These are phyloP conservation scores for Lepidium sativum DNA, from an alignment of 345 rosid species.

Conservation along the genomic window DNA sequence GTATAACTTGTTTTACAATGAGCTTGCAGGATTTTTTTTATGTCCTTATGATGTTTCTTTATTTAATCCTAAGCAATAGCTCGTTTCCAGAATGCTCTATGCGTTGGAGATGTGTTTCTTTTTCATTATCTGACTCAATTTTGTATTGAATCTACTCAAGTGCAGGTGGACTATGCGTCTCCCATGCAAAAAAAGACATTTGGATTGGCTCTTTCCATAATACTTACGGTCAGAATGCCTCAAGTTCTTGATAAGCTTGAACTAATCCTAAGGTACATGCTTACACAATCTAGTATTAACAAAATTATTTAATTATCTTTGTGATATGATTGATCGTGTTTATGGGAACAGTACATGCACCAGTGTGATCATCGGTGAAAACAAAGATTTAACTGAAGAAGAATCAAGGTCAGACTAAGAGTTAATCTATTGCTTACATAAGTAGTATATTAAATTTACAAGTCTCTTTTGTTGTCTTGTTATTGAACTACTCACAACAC, in stretches of 20 bases:
- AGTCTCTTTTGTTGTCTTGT: background rate
- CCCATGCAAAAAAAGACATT: conserved; percentile 64
- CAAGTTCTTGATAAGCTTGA: conserved; percentile 92
- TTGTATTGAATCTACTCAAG: too few relatives aligned
- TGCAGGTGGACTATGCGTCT: conserved; percentile 73
- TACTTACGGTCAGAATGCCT: conserved; percentile 81
- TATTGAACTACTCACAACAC: background rate
- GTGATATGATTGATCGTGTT: background rate
- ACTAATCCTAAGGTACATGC: conserved; percentile 68
- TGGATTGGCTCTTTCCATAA: conserved; percentile 83
- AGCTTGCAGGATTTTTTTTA: background rate
- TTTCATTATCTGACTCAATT: too few relatives aligned
- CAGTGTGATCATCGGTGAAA: conserved; percentile 69
- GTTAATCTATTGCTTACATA: background rate
- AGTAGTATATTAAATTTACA: background rate
- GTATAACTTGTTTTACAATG: background rate
- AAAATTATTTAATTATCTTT: background rate
- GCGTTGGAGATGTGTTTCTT: background rate
- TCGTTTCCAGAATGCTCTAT: background rate
- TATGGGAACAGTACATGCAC: conserved; percentile 61
- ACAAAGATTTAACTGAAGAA: conserved; percentile 60
- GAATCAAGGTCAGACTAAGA: conserved; percentile 58
- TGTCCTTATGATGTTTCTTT: background rate
- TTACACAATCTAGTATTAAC: background rate
- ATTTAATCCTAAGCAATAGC: background rate